Conservation (phyloP, 345 rosid genomes). For the Lagerstroemia speciosa region DNA sequence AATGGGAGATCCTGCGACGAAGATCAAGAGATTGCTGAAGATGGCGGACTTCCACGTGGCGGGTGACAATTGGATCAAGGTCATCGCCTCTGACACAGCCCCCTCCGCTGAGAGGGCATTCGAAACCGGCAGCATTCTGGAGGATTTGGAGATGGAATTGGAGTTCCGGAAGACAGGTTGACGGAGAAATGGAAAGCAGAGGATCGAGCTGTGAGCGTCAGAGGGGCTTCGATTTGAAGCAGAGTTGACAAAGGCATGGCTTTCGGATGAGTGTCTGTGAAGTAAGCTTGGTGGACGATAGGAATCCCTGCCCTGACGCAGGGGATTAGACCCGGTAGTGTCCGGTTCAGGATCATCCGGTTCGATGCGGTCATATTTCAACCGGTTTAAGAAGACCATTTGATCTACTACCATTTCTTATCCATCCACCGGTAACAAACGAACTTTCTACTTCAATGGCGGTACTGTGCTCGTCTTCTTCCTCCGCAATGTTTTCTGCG, state of each 20-base stretch:
- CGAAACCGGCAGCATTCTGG: not conserved
- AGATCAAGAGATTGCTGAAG: slow-evolving; percentile 66
- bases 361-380: not conserved
- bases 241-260: slow-evolving; percentile 7
- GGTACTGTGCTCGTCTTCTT: slow-evolving; percentile 12
- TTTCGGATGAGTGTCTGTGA: not conserved
- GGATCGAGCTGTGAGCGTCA: not conserved
- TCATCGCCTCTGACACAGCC: slow-evolving; percentile 43
- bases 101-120: slow-evolving; percentile 6
- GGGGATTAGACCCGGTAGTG: not conserved
- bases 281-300: not conserved
- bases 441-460: slow-evolving; percentile 12
- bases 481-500: slow-evolving; percentile 2
- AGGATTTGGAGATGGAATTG: not conserved
- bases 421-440: not conserved
- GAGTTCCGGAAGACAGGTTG: not conserved
- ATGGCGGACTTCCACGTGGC: slow-evolving; percentile 81
- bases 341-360: not conserved
- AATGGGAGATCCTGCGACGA: slow-evolving; percentile 66
- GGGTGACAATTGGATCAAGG: slow-evolving; percentile 43
- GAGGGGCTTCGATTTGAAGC: not conserved
- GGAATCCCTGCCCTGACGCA: no score
- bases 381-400: not conserved
- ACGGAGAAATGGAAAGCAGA: not conserved
- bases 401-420: not conserved